Conservation (phyloP, 345 rosid species). For the Citrus australasica region DNA sequence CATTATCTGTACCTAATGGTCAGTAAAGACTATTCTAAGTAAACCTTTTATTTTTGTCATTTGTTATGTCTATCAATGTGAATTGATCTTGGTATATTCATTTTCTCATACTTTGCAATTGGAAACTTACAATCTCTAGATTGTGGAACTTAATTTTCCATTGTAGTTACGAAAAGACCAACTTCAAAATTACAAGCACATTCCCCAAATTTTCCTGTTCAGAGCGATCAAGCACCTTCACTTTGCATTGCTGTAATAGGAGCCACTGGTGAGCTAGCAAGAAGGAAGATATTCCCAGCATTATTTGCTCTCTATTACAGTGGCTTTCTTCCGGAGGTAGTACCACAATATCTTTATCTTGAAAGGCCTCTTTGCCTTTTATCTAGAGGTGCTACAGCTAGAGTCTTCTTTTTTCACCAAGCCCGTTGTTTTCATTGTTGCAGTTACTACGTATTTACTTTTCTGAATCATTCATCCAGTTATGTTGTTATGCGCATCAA, state of each 20-base stretch:
- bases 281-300: slow-evolving; percentile 62
- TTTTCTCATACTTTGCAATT: background rate
- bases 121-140: background rate
- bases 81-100: background rate
- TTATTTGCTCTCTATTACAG: slow-evolving; percentile 69
- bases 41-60: background rate
- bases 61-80: background rate
- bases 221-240: slow-evolving; percentile 37
- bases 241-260: slow-evolving; percentile 76
- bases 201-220: slow-evolving; percentile 24
- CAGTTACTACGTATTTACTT: no score
- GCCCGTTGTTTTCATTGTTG: no score
- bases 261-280: slow-evolving; percentile 78
- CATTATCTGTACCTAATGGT: no score
- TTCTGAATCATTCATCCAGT: no score
- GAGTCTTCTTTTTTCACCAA: background rate
- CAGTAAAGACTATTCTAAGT: no score
- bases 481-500: background rate
- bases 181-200: slow-evolving; percentile 22
- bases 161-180: slow-evolving; percentile 13
- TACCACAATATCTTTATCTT: background rate
- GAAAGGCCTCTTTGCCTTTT: background rate
- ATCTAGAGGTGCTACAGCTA: background rate
- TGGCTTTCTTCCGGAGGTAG: slow-evolving; percentile 81
- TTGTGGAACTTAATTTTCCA: slow-evolving; percentile 15